Conservation (phyloP, 2,329 filamentous ascomycete species). For the Apiospora kogelbergensis region DNA sequence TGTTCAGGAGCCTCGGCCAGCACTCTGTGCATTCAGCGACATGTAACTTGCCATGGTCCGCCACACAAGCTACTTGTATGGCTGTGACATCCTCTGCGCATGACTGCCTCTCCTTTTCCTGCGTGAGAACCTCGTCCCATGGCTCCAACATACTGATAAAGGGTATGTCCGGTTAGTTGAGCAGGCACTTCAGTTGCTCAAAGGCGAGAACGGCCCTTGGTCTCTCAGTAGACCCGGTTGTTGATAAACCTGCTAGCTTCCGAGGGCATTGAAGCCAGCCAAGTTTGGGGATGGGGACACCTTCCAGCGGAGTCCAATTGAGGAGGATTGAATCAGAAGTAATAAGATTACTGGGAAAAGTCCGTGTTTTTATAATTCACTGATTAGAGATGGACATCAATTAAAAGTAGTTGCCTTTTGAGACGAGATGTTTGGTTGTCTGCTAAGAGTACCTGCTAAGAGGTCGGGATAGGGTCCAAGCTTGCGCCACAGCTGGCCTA, state of each 20-base stretch:
- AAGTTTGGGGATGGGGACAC: background rate
- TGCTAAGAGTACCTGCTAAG: constrained; percentile 7
- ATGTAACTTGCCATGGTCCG: constrained; percentile 42
- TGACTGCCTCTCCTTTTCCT: constrained; percentile 30
- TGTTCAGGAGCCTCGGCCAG: constrained; percentile 46
- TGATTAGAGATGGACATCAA: background rate
- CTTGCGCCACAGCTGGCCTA: constrained; percentile 3
- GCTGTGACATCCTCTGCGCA: constrained; percentile 42
- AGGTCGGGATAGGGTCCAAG: constrained; percentile 8
- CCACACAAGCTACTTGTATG: constrained; percentile 43
- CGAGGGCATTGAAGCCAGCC: background rate
- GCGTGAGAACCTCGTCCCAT: constrained; percentile 32
- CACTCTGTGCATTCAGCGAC: constrained; percentile 48
- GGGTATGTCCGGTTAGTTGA: background rate
- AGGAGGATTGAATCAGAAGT: background rate
- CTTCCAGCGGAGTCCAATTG: too few relatives aligned
- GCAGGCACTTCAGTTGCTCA: background rate
- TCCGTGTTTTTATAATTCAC: background rate
- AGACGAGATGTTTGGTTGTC: background rate
- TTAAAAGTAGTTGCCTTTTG: background rate
- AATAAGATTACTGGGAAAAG: background rate
- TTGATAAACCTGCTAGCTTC: background rate
- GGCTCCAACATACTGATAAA: constrained; percentile 29
- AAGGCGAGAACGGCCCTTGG: background rate
- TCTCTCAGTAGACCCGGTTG: background rate